Evolutionary conservation across 2,329 filamentous ascomycete species (phyloP).

Genomic region (Trichophyton schoenleinii): DNA sequence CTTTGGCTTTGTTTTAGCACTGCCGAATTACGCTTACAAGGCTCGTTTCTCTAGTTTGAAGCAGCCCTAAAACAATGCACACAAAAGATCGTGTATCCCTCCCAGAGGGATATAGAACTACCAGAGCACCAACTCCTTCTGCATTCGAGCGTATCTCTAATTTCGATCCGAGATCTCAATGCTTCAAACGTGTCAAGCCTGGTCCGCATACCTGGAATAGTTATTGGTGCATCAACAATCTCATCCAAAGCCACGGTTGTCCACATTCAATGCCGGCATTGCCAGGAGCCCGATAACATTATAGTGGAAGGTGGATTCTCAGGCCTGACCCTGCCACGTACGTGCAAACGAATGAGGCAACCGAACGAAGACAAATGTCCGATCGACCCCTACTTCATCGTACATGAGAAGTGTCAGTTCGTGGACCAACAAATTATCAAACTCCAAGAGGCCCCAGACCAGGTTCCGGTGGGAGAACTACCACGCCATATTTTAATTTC

Average conservation of each 20-base stretch:
- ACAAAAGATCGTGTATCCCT: slow-evolving; percentile 82
- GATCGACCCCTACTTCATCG: slow-evolving; percentile 87
- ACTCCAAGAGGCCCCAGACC: slow-evolving; percentile 91
- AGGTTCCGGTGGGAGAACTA: slow-evolving; percentile 91
- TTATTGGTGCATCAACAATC: slow-evolving; percentile 92
- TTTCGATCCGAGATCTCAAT: slow-evolving; percentile 86
- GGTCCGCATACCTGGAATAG: slow-evolving; percentile 93
- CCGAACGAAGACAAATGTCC: slow-evolving; percentile 63
- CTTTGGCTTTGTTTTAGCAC: neutral
- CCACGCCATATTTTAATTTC: slow-evolving; percentile 90
- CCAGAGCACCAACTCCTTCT: slow-evolving; percentile 91
- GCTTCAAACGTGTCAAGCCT: slow-evolving; percentile 85
- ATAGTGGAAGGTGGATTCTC: slow-evolving; percentile 74
- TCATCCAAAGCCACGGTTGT: slow-evolving; percentile 88
- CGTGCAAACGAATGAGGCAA: slow-evolving; percentile 52
- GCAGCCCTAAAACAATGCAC: slow-evolving; percentile 80
- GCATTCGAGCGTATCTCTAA: slow-evolving; percentile 79
- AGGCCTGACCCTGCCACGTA: slow-evolving; percentile 69
- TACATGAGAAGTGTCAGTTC: slow-evolving; percentile 87
- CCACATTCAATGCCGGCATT: slow-evolving; percentile 78
- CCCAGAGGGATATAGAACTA: slow-evolving; percentile 52
- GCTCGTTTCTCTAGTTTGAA: slow-evolving; percentile 56
- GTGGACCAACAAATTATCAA: slow-evolving; percentile 98
- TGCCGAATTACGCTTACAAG: neutral
- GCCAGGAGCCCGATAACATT: slow-evolving; percentile 58